Evolutionary conservation across 371 early-diverging fungal species (phyloP), one percentile per base, ranked within the genome.

Genomic region (Mortierella sp.): DNA sequence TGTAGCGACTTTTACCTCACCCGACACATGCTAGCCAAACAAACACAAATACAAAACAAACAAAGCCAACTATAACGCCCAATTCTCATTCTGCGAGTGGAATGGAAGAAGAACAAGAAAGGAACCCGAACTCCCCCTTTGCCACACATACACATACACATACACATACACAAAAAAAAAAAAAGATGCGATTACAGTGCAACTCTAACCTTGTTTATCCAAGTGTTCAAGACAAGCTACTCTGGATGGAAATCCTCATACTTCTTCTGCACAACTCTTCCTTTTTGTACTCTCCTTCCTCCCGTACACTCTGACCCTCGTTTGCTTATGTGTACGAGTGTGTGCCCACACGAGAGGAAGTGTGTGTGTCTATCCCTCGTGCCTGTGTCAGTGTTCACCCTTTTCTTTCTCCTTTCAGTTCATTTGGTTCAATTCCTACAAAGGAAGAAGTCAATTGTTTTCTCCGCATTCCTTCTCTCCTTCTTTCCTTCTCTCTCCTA

Each of bases 91-190:
- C 50, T n/a, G 22, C 24, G 14, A 53, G 11, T 7, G 2, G 29
- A 26, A 11, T 1, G 9, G 29, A 24, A 24, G 29, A 10, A 31
- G 16, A 58, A 19, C 19, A 34, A 34, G 34, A 22, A 47, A 34
- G n/a, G 58, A 58, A 58, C 58, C 58, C 58, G 58, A 58, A 34
- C 58, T 19, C 58, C 29, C 58, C 58, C 58, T 34, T n/a, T n/a
- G n/a, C n/a, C n/a, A n/a, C 34, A 14, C 31, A 19, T 34, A 34
- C 58, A 58, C 58, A 58, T 58, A 37, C 37, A 31, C 58, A 19
- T 34, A 7, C 58, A 58, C 13, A 2, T 9, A 58, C 9, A 47
- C 3, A 19, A 47, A 2, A 58, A 29, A 29, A 3, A 14, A 26
- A 29, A 29, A 4, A 58, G 58, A 58, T 58, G 37, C 8, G 58